Evolutionary conservation across 116 monocot species (phyloP).

Genomic region (Cymodocea nodosa): DNA sequence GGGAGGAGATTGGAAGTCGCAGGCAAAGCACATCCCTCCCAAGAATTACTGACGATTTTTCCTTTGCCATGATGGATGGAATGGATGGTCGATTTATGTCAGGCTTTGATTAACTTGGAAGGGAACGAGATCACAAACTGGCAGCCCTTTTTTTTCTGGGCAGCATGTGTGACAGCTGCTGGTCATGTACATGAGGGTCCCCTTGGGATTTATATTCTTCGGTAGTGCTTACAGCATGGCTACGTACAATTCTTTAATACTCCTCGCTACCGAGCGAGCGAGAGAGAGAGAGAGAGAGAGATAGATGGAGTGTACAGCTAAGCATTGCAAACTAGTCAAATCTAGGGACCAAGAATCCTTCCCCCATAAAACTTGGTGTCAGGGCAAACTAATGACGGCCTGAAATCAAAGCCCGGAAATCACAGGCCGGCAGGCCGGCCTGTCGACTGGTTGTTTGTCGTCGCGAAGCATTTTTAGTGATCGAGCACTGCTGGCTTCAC

Average conservation of each 20-base stretch:
- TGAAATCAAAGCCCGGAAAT: no score
- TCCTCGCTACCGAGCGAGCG: not conserved
- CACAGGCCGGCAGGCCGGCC: no score
- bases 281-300: not conserved
- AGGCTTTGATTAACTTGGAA: not conserved
- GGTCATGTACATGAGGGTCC: not conserved
- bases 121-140: not conserved
- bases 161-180: constrained; percentile 7
- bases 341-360: not conserved
- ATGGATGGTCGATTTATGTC: no score
- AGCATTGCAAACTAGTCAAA: not conserved
- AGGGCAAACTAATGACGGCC: no score
- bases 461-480: no score
- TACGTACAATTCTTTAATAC: not conserved
- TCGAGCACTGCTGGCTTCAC: no score
- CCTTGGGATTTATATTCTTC: not conserved
- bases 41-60: not conserved
- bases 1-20: no score
- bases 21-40: no score
- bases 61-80: no score
- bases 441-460: no score
- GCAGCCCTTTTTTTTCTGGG: not conserved
- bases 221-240: not conserved
- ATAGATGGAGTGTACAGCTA: not conserved
- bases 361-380: not conserved